Evolutionary conservation across 495 filamentous ascomycete species (phyloP), one percentile per base, ranked within the genome.

Genomic region (Oleoguttula mirabilis): DNA sequence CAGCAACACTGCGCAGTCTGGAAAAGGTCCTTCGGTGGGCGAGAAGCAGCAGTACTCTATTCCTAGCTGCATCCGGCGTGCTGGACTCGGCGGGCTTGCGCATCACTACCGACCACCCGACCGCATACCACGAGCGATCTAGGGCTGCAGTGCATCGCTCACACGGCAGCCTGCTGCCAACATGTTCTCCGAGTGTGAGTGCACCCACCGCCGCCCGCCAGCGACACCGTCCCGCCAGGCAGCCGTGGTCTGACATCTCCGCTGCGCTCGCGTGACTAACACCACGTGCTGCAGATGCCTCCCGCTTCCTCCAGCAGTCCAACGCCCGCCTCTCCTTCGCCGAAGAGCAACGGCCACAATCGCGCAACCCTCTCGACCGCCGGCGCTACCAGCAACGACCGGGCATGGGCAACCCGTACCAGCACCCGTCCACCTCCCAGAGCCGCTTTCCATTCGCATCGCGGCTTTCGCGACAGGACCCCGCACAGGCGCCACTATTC

Each of bases 281-380:
- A 21, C 32, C 37, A 3, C 3, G 22, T 34, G 51, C 52, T 39
- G 24, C 36, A 98, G 90, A 98, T 81, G 90, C 90, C 52, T 96
- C 92, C 40, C 81, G 80, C 38, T 98, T 98, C 60, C 78, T 98
- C 48, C 87, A 90, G 36, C 90, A 98, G 73, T 96, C 90, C 40
- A 88, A 95, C 66, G 93, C 90, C 24, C 79, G 86, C 38, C 64
- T 85, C 45, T 80, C 75, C 64, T 68, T 80, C 60, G 62, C 67
- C 38, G 76, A 77, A 49, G 68, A 72, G 17, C 79, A 82, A 36
- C 39, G 33, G 28, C 45, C 54, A 34, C 15, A 41, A n/a, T 41
- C 73, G 59, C 60, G 66, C 50, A 69, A 66, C 43, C 69, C 66
- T 23, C 58, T 66, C 52, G 69, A 69, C 39, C 64, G 67, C 23